Base-by-base conservation (phyloP, 1,284 basidiomycete species). In the Ustilago loliicola region DNA sequence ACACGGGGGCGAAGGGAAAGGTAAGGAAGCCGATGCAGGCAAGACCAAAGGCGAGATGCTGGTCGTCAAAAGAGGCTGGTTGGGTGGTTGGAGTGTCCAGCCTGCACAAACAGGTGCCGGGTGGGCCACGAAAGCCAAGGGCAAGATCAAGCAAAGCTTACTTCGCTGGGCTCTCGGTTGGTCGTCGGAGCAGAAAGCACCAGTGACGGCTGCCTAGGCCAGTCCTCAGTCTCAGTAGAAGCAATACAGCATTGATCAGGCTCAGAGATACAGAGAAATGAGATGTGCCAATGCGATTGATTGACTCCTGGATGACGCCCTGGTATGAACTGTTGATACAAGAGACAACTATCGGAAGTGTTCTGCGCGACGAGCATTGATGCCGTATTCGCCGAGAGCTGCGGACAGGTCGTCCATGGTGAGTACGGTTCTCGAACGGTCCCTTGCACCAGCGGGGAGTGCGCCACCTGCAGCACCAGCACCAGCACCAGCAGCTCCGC, bases 381-480 rank as follows among this genome's bases (percentile, higher is more conserved):
- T 81, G 7, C 97, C 96, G 85, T 98, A 98, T 87, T 99, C 97
- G 47, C 91, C 90, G 29, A 99, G 90, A 1, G 97, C 97, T 8
- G 95, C 90, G 71, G 92, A 93, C 53, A 99, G 89, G 85, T 99
- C 97, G 75, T 99, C 97, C 95, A 98, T 98, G 6, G 95, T 98
- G 70, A 99, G 88, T 0, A 96, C 95, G n/a, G 97, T 98, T 76
- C 94, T 91, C 42, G 94, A 94, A 85, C 95, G 94, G 85, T 97
- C 95, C 29, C 67, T 63, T 51, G 67, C 64, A 42, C 65, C 67
- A 4, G 61, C 51, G 17, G 70, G 71, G 1, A 67, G 19, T 9
- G 45, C 55, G 34, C 40, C 52, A 2, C 54, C 69, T 13, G 64
- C 66, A 42, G 61, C 56, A 25, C 56, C 63, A 29, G 59, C 55